These are phyloP conservation scores for Populus deltoides DNA, from an alignment of 345 rosid species.

Conservation along the genomic window DNA sequence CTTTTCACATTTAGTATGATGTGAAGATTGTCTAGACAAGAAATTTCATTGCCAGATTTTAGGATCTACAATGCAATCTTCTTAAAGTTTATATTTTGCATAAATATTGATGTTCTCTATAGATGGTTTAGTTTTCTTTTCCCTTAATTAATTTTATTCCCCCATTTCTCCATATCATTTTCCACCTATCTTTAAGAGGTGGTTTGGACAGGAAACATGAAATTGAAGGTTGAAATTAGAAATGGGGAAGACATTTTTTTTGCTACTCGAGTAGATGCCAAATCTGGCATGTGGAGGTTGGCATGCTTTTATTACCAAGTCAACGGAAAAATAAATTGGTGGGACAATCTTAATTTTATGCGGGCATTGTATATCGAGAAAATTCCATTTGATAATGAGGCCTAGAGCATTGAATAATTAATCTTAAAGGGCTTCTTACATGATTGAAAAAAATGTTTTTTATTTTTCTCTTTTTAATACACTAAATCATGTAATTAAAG, in stretches of 20 bases:
- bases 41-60: background rate
- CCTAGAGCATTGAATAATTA: background rate
- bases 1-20: background rate
- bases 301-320: background rate
- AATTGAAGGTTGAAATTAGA: background rate
- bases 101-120: background rate
- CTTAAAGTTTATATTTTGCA: background rate
- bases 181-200: background rate
- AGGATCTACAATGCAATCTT: background rate
- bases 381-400: background rate
- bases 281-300: background rate
- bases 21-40: background rate
- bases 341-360: background rate
- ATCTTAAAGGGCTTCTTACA: too few species aligned
- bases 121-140: background rate
- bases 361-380: background rate
- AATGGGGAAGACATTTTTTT: background rate
- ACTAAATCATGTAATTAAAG: too few species aligned
- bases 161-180: background rate
- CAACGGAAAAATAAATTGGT: background rate
- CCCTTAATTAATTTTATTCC: background rate
- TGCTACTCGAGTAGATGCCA: background rate
- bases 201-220: background rate
- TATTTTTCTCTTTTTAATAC: too few species aligned
- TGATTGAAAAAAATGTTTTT: too few species aligned